Percentiles rank a stretch among this genome's conserved stretches.
Conservation (phyloP, 1,284 basidiomycete genomes). For the Taiwanofungus camphoratus region DNA sequence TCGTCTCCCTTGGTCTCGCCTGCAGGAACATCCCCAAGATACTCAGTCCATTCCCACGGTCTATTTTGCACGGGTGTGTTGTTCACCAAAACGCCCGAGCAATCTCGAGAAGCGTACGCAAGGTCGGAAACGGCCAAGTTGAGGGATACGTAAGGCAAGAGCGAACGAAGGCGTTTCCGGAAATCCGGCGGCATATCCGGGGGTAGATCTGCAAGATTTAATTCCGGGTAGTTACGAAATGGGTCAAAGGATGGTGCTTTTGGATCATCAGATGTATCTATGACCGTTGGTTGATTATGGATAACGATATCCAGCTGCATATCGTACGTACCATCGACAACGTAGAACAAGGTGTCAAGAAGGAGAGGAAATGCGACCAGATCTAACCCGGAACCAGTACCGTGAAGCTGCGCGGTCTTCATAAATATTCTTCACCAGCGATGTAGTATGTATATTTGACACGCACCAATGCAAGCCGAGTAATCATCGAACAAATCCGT, state of each 20-base stretch:
- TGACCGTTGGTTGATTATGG: background rate
- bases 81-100: constrained; percentile 42
- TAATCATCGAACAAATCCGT: constrained; percentile 40
- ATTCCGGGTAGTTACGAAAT: constrained; percentile 56
- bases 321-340: constrained; percentile 57
- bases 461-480: constrained; percentile 54
- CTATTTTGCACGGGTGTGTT: constrained; percentile 57
- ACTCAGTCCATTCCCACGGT: constrained; percentile 84
- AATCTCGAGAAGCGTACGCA: constrained; percentile 48
- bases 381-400: constrained; percentile 44
- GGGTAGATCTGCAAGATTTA: constrained; percentile 46
- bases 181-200: constrained; percentile 52
- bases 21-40: constrained; percentile 53
- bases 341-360: constrained; percentile 67
- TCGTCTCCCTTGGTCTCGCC: constrained; percentile 37
- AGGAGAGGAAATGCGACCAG: constrained; percentile 56
- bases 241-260: constrained; percentile 48
- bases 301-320: background rate
- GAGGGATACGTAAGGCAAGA: constrained; percentile 50
- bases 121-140: constrained; percentile 51
- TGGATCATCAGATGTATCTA: constrained; percentile 58
- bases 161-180: constrained; percentile 45
- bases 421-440: too few relatives aligned
- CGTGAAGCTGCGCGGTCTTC: constrained; percentile 37
- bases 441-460: background rate